Percentiles rank a stretch among this genome's conserved stretches.
Evolutionary conservation across 192 early-diverging fungal genomes (phyloP).

Genomic region (Coemansia sp.): DNA sequence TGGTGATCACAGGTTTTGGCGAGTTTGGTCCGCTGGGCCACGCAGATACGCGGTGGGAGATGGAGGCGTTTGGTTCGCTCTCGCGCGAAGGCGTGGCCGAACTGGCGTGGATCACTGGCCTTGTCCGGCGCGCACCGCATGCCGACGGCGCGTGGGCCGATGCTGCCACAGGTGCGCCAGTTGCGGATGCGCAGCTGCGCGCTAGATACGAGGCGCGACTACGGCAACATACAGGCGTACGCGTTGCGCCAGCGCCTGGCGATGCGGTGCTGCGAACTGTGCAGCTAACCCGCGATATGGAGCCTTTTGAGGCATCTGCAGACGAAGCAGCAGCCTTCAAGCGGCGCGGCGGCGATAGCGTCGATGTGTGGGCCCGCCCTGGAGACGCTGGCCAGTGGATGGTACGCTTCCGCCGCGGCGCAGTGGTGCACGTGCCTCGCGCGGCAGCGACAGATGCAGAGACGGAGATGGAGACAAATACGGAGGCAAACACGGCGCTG

Average conservation of each 20-base stretch:
- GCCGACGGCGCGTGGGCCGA: slow-evolving; percentile 83
- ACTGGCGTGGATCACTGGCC: slow-evolving; percentile 98
- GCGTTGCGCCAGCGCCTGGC: slow-evolving; percentile 50
- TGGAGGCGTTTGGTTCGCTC: slow-evolving; percentile 80
- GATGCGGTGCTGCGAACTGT: slow-evolving; percentile 89
- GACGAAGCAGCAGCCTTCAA: slow-evolving; percentile 88
- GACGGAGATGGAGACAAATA: too few species aligned
- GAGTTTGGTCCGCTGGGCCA: slow-evolving; percentile 93
- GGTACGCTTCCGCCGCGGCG: slow-evolving; percentile 82
- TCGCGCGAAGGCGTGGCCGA: slow-evolving; percentile 76
- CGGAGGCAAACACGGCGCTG: slow-evolving; percentile 81
- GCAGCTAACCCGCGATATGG: slow-evolving; percentile 81
- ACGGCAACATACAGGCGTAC: slow-evolving; percentile 82
- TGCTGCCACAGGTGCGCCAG: slow-evolving; percentile 72
- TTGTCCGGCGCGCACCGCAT: slow-evolving; percentile 68
- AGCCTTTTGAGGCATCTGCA: slow-evolving; percentile 80
- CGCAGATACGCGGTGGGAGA: slow-evolving; percentile 94
- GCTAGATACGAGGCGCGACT: slow-evolving; percentile 89
- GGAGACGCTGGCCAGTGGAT: slow-evolving; percentile 72
- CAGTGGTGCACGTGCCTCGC: slow-evolving; percentile 78
- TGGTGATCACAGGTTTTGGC: slow-evolving; percentile 91
- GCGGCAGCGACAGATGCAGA: too few species aligned
- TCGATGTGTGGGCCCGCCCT: slow-evolving; percentile 56
- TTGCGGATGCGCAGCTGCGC: slow-evolving; percentile 86
- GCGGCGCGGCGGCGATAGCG: slow-evolving; percentile 76